phyloP scores from a whole-genome alignment of 352 stramenopile genomes.

The Pythium angustatum region DNA sequence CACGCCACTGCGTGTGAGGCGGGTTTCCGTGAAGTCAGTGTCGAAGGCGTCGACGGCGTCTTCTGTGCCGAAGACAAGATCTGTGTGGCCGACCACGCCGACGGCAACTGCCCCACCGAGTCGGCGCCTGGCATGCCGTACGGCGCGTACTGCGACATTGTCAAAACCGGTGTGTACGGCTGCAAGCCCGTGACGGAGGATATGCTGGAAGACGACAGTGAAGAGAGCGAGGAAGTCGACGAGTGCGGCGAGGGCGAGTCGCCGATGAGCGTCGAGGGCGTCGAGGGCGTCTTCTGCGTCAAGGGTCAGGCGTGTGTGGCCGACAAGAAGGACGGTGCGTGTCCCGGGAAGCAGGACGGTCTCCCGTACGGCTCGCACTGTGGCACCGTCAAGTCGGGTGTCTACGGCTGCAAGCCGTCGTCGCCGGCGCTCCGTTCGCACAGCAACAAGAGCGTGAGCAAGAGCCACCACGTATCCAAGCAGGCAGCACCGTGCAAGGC shows the following conservation, averaged over 20 bases:
- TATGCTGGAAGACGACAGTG: conserved; percentile 2
- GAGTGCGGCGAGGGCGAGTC: background rate
- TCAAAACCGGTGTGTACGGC: no score
- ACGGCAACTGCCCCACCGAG: background rate
- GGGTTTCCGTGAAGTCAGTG: conserved; percentile 11
- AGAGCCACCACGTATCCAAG: background rate
- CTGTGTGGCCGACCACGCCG: conserved; percentile 1
- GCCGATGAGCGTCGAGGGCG: no score
- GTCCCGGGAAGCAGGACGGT: conserved; percentile 15
- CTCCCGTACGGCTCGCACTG: conserved; percentile 22
- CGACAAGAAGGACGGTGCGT: conserved; percentile 9
- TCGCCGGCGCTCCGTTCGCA: background rate
- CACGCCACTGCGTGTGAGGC: background rate
- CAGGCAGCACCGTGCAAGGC: background rate
- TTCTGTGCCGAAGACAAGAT: conserved; percentile 14
- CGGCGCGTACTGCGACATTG: background rate
- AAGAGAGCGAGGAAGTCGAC: background rate
- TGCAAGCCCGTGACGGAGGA: background rate
- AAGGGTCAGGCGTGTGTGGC: conserved; percentile 19
- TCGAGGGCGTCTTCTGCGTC: no score
- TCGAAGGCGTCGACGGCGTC: conserved; percentile 14
- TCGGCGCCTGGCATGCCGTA: background rate
- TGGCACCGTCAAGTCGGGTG: conserved; percentile 13
- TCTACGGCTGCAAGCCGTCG: conserved; percentile 7
- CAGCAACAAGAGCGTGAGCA: background rate